Evolutionary conservation across 129 eudicot genomes (phyloP).

Genomic region (Centaurea solstitialis): DNA sequence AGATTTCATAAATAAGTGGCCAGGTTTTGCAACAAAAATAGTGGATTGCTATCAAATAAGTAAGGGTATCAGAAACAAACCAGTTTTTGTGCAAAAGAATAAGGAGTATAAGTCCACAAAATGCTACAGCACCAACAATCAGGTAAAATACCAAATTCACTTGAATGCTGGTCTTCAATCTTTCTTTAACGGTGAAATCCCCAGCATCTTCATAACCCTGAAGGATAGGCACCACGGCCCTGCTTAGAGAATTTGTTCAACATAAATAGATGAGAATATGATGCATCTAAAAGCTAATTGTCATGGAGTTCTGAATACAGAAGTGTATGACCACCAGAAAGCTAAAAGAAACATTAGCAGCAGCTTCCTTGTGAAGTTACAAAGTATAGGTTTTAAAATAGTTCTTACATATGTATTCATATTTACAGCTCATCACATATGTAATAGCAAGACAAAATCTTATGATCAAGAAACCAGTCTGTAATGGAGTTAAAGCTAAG

Average conservation of each 20-base stretch:
- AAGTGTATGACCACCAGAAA: neutral
- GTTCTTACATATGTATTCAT: no score
- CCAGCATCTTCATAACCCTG: conserved; percentile 99
- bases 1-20: neutral
- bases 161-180: conserved; percentile 82
- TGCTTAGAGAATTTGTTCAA: conserved; percentile 49
- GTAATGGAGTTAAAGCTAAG: neutral
- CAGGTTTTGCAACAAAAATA: neutral
- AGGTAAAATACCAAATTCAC: conserved; percentile 70
- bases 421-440: no score
- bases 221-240: conserved; percentile 96
- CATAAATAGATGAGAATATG: conserved; percentile 16
- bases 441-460: neutral
- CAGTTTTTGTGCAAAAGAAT: conserved; percentile 55
- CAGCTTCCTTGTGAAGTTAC: neutral
- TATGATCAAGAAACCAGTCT: neutral
- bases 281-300: conserved; percentile 2
- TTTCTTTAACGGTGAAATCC: conserved; percentile 77
- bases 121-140: conserved; percentile 63
- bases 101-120: conserved; percentile 75
- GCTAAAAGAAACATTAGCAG: neutral
- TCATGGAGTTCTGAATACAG: conserved; percentile 8
- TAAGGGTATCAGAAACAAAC: conserved; percentile 46
- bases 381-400: no score
- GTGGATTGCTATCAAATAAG: neutral